phyloP scores from a whole-genome alignment of 2,329 filamentous ascomycete genomes.

The Paecilomyces dactylethromorphus region DNA sequence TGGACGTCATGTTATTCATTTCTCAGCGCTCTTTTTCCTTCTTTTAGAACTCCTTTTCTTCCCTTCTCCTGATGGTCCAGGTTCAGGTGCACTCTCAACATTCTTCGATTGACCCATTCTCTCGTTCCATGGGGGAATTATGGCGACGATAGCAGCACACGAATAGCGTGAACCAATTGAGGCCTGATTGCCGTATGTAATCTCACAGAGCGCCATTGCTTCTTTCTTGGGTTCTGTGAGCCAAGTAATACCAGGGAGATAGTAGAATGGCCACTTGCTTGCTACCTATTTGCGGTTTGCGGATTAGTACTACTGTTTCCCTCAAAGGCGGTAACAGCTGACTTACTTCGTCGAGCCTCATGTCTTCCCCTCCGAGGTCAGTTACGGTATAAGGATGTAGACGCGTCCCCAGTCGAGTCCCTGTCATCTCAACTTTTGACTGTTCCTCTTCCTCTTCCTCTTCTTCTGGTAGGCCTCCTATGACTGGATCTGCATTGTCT shows the following conservation, averaged over 20 bases:
- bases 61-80: neutral
- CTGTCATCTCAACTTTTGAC: neutral
- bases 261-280: slow-evolving; percentile 6
- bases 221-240: slow-evolving; percentile 11
- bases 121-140: slow-evolving; percentile 13
- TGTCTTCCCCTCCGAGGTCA: neutral
- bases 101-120: neutral
- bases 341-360: neutral
- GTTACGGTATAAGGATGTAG: neutral
- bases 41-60: neutral
- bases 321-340: neutral
- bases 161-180: slow-evolving; percentile 11
- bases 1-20: neutral
- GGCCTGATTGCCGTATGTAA: slow-evolving; percentile 17
- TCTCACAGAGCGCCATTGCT: slow-evolving; percentile 13
- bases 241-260: slow-evolving; percentile 15
- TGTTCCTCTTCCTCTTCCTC: neutral
- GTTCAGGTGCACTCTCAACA: neutral
- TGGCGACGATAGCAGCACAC: slow-evolving; percentile 15
- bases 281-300: slow-evolving; percentile 2
- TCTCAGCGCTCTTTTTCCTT: neutral
- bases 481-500: neutral
- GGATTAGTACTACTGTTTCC: neutral
- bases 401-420: neutral
- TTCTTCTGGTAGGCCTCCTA: neutral